phyloP scores from a whole-genome alignment of 2,329 filamentous ascomycete species.

The Chrysoporthe austroafricana region DNA sequence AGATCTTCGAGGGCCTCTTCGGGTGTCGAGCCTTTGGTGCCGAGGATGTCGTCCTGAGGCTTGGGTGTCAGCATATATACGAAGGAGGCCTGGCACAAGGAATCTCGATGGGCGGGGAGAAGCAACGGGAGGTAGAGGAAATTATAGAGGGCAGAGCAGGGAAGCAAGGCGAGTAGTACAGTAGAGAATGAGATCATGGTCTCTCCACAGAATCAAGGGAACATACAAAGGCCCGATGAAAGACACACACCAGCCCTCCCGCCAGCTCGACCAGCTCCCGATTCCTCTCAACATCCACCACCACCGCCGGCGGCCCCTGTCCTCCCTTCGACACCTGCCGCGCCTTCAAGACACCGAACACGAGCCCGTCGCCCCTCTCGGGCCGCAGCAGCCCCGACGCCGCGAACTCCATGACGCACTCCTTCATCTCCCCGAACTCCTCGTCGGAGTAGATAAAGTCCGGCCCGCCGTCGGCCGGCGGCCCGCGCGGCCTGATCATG shows the following conservation, averaged over 20 bases:
- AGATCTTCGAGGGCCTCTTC: slow-evolving; percentile 42
- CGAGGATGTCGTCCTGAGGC: slow-evolving; percentile 47
- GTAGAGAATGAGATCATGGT: not conserved
- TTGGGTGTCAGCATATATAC: not conserved
- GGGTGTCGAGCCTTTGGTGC: slow-evolving; percentile 12
- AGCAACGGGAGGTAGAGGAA: not conserved
- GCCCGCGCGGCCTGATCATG: slow-evolving; percentile 58
- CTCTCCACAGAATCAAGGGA: not conserved
- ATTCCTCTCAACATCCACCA: slow-evolving; percentile 48
- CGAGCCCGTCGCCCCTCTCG: slow-evolving; percentile 57
- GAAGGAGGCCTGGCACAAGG: not conserved
- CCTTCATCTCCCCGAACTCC: slow-evolving; percentile 51
- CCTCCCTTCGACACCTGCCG: slow-evolving; percentile 4
- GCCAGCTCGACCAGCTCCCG: slow-evolving; percentile 46
- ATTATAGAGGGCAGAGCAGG: not conserved
- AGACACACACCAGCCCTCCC: slow-evolving; percentile 49
- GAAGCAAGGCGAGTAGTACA: not conserved
- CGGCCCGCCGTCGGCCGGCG: slow-evolving; percentile 32
- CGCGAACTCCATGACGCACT: slow-evolving; percentile 44
- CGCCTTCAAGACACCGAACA: slow-evolving; percentile 53
- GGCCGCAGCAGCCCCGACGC: slow-evolving; percentile 42
- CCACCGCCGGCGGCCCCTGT: slow-evolving; percentile 20
- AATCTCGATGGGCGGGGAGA: not conserved
- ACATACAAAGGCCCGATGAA: slow-evolving; percentile 56
- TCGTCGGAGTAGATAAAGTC: slow-evolving; percentile 55